Evolutionary conservation across 306 rosid species (phyloP).

Genomic region (Albizia julibrissin): DNA sequence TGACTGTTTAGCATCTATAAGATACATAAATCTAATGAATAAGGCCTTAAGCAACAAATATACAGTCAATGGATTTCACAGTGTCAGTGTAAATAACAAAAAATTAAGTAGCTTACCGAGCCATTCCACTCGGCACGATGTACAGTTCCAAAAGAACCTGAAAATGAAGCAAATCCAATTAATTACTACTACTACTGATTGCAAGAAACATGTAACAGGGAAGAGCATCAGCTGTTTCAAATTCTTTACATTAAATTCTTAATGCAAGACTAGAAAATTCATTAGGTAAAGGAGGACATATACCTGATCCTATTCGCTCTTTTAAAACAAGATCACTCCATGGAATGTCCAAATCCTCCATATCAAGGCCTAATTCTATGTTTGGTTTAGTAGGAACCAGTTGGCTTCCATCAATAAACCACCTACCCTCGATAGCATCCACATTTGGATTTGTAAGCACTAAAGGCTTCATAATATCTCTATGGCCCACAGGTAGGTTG

Average conservation of each 20-base stretch:
- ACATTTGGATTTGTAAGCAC: conserved; percentile 35
- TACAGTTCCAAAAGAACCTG: conserved; percentile 84
- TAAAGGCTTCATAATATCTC: conserved; percentile 38
- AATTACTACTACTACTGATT: not conserved
- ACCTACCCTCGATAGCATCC: conserved; percentile 34
- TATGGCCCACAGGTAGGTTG: conserved; percentile 40
- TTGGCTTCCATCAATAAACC: conserved; percentile 53
- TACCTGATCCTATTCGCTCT: conserved; percentile 89
- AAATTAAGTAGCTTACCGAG: conserved; percentile 52
- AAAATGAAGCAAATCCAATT: conserved; percentile 34
- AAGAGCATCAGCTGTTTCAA: conserved; percentile 10
- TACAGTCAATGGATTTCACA: not conserved
- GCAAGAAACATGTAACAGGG: conserved; percentile 8
- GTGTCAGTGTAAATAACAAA: not conserved
- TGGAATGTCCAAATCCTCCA: conserved; percentile 77
- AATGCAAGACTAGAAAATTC: conserved; percentile 1
- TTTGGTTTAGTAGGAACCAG: conserved; percentile 42
- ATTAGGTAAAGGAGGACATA: not conserved
- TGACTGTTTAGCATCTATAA: not conserved
- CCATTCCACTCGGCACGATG: conserved; percentile 89
- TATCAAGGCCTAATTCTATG: conserved; percentile 47
- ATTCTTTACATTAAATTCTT: conserved; percentile 16
- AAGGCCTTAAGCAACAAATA: not conserved
- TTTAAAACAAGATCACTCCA: conserved; percentile 77
- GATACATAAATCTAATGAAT: not conserved